Conservation (phyloP, 2,329 filamentous ascomycete genomes). For the Ceratocystis harringtonii region DNA sequence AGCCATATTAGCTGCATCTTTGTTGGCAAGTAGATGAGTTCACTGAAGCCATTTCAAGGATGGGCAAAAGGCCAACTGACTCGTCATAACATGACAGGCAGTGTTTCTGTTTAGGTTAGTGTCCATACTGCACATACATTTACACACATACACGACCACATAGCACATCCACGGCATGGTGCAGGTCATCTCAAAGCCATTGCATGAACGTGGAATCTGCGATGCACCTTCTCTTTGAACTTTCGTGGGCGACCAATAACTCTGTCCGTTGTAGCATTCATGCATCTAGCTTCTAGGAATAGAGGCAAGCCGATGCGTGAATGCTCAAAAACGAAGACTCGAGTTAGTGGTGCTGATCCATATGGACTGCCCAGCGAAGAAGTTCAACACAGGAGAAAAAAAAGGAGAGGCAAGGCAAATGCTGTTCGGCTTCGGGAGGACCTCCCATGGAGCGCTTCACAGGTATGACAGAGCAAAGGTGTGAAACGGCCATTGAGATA, state of each 20-base stretch:
- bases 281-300: background rate
- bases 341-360: background rate
- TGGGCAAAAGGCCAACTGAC: too few relatives aligned
- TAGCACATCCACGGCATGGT: slow-evolving; percentile 15
- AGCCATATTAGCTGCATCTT: background rate
- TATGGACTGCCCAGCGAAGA: background rate
- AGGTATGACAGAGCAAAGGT: slow-evolving; percentile 29
- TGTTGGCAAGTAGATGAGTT: too few relatives aligned
- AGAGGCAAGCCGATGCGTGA: background rate
- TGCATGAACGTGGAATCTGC: slow-evolving; percentile 8
- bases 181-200: slow-evolving; percentile 17
- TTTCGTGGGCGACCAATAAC: background rate
- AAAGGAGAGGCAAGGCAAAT: background rate
- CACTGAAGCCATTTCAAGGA: too few relatives aligned
- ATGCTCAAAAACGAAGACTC: background rate
- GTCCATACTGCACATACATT: background rate
- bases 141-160: background rate
- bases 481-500: slow-evolving; percentile 63
- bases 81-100: too few relatives aligned
- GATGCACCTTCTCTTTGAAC: background rate
- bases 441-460: slow-evolving; percentile 67
- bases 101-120: background rate
- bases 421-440: slow-evolving; percentile 44
- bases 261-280: background rate
- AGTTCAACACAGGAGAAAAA: slow-evolving; percentile 5